Conservation (phyloP, 768 basidiomycete genomes). For the Suillus tomentosus region DNA sequence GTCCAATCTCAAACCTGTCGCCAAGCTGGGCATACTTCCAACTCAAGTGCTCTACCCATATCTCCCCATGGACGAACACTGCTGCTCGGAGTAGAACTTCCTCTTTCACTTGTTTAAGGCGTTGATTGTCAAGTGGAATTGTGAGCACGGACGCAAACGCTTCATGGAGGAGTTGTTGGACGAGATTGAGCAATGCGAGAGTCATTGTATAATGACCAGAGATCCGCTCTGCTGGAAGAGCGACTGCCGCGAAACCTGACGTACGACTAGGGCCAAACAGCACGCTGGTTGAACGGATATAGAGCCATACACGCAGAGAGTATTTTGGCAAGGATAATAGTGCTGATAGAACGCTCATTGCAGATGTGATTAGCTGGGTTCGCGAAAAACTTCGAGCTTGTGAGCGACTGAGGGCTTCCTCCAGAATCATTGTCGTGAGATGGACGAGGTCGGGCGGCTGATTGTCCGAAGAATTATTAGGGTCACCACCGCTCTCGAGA, state of each 20-base stretch:
- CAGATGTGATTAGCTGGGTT: conserved; percentile 71
- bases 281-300: conserved; percentile 74
- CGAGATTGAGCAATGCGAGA: conserved; percentile 72
- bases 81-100: conserved; percentile 81
- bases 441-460: conserved; percentile 75
- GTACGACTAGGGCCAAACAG: conserved; percentile 69
- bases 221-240: conserved; percentile 69
- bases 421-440: conserved; percentile 77
- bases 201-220: conserved; percentile 84
- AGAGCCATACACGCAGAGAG: conserved; percentile 87
- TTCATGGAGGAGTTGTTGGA: conserved; percentile 74
- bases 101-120: conserved; percentile 74
- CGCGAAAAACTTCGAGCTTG: conserved; percentile 45
- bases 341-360: conserved; percentile 79
- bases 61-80: conserved; percentile 78
- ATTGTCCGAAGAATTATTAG: conserved; percentile 32
- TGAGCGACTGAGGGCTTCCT: conserved; percentile 68
- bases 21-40: conserved; percentile 88
- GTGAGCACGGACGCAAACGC: conserved; percentile 55
- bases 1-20: conserved; percentile 82
- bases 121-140: conserved; percentile 55
- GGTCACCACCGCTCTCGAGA: conserved; percentile 43
- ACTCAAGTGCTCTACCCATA: conserved; percentile 83
- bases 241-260: conserved; percentile 59
- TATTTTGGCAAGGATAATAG: conserved; percentile 73